phyloP scores from a whole-genome alignment of 192 early-diverging fungal genomes.

The Chytriomyces hyalinus region DNA sequence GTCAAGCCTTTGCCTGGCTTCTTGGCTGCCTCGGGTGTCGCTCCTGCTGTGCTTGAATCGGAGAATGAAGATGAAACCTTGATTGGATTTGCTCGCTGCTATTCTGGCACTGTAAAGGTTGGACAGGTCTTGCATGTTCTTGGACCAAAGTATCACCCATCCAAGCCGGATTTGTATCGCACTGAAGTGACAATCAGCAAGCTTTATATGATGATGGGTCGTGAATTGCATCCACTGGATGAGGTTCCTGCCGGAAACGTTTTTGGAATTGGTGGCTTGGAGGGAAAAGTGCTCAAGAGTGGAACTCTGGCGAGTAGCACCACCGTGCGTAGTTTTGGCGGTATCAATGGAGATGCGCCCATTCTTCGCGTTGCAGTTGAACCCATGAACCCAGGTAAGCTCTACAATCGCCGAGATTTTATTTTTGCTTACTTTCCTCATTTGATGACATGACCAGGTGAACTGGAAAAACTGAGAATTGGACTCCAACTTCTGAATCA shows the following conservation, averaged over 20 bases:
- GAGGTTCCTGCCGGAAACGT: conserved; percentile 95
- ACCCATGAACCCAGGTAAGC: conserved; percentile 78
- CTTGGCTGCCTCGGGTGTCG: conserved; percentile 12
- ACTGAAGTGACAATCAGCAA: conserved; percentile 76
- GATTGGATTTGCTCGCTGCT: conserved; percentile 73
- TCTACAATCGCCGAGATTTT: background rate
- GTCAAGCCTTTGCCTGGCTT: conserved; percentile 14
- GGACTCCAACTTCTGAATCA: conserved; percentile 92
- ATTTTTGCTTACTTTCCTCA: conserved; percentile 5
- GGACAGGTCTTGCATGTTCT: conserved; percentile 88
- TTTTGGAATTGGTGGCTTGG: conserved; percentile 88
- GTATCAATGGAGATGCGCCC: conserved; percentile 71
- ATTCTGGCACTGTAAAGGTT: conserved; percentile 84
- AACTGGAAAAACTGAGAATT: conserved; percentile 83
- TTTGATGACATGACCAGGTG: conserved; percentile 42
- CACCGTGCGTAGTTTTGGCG: conserved; percentile 78
- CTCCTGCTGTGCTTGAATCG: conserved; percentile 18
- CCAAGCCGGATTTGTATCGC: conserved; percentile 44
- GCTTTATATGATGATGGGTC: conserved; percentile 96
- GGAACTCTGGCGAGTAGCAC: conserved; percentile 83
- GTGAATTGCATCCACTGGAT: conserved; percentile 81
- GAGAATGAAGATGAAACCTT: conserved; percentile 44
- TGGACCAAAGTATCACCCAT: conserved; percentile 91
- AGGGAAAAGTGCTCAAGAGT: conserved; percentile 91
- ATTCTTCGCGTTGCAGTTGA: conserved; percentile 98